Evolutionary conservation across 2,329 filamentous ascomycete genomes (phyloP).

Genomic region (Cladosporium sp.): DNA sequence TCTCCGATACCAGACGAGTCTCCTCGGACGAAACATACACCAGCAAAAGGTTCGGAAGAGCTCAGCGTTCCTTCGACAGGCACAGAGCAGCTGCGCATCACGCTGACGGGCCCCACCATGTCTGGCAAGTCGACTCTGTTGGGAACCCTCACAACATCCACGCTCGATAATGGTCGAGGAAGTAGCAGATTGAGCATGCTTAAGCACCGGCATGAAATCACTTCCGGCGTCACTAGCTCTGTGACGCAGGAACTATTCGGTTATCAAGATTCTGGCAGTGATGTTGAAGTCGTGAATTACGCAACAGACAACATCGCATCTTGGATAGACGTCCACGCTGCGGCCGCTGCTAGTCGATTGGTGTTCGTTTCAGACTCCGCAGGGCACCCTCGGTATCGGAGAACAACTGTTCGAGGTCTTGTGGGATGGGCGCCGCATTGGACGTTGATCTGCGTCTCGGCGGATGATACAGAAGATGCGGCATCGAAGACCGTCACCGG

Average conservation of each 20-base stretch:
- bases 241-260: slow-evolving; percentile 91
- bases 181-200: slow-evolving; percentile 82
- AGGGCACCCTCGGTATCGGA: slow-evolving; percentile 79
- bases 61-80: neutral
- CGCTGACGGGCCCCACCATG: slow-evolving; percentile 79
- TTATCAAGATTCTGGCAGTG: slow-evolving; percentile 48
- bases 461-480: slow-evolving; percentile 58
- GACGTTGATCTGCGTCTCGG: slow-evolving; percentile 80
- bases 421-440: slow-evolving; percentile 95
- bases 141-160: slow-evolving; percentile 80
- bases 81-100: slow-evolving; percentile 74
- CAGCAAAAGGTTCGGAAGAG: neutral
- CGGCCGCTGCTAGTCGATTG: slow-evolving; percentile 65
- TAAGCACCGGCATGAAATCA: slow-evolving; percentile 89
- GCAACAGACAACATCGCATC: slow-evolving; percentile 79
- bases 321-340: slow-evolving; percentile 89
- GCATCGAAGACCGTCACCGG: slow-evolving; percentile 34
- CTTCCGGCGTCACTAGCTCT: slow-evolving; percentile 86
- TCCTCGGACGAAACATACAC: neutral
- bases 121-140: slow-evolving; percentile 90
- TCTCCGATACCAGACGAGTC: neutral
- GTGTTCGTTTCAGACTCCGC: slow-evolving; percentile 90
- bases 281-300: slow-evolving; percentile 65
- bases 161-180: slow-evolving; percentile 84
- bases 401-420: slow-evolving; percentile 83